These are phyloP conservation scores for Pilasporangium apinafurcum DNA, from an alignment of 352 stramenopile species.

Conservation along the genomic window DNA sequence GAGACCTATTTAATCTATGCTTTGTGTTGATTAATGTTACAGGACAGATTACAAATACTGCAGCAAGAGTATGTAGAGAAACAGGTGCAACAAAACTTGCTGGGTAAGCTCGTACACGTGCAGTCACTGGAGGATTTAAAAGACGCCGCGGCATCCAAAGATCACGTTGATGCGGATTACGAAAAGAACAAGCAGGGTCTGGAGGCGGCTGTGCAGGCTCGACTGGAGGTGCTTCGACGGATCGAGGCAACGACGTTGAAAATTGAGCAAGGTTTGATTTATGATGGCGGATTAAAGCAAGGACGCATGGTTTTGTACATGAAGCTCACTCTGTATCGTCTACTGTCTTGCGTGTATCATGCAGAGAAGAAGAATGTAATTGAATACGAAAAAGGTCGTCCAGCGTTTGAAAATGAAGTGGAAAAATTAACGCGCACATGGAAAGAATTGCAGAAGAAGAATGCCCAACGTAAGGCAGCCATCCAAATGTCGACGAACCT, in stretches of 20 bases:
- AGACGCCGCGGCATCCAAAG: slow-evolving; percentile 9
- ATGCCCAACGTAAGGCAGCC: slow-evolving; percentile 60
- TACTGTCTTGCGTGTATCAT: no score
- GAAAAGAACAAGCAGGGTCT: slow-evolving; percentile 38
- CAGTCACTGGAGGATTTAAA: slow-evolving; percentile 36
- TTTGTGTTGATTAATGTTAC: no score
- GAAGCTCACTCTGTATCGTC: background rate
- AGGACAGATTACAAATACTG: slow-evolving; percentile 34
- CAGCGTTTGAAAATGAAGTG: slow-evolving; percentile 42
- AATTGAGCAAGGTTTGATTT: slow-evolving; percentile 30
- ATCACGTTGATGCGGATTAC: slow-evolving; percentile 18
- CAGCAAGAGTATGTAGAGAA: slow-evolving; percentile 52
- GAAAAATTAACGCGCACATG: slow-evolving; percentile 43
- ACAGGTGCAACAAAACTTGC: slow-evolving; percentile 63
- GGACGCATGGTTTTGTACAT: background rate
- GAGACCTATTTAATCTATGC: no score
- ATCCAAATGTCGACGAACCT: slow-evolving; percentile 64
- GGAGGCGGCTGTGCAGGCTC: slow-evolving; percentile 33
- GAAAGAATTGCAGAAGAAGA: slow-evolving; percentile 68
- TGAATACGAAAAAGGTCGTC: slow-evolving; percentile 25
- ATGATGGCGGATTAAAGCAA: no score
- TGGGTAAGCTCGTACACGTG: slow-evolving; percentile 69
- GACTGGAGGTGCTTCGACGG: slow-evolving; percentile 21
- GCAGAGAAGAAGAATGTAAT: slow-evolving; percentile 44
- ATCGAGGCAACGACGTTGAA: slow-evolving; percentile 34